Evolutionary conservation across 768 basidiomycete genomes (phyloP), one percentile per base, ranked within the genome.

Genomic region (Serendipita indica): DNA sequence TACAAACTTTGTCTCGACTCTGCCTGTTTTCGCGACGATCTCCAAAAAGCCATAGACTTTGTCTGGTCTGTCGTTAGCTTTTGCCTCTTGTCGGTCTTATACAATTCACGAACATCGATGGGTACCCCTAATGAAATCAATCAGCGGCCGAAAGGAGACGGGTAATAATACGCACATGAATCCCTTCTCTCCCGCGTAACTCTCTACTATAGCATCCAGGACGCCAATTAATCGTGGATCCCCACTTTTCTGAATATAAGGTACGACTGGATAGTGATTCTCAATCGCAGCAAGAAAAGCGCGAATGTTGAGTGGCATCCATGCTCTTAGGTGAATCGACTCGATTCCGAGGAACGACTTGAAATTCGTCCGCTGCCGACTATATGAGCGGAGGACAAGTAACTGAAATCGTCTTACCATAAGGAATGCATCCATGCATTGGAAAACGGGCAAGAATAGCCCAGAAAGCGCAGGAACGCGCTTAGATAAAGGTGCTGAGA

Each of bases 21-120:
- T 6, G 6, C 41, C 41, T n/a, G 41, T 43, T n/a, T 43, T 43
- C 16, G 41, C 41, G 18, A 43, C 41, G 6, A 43, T 43, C 16
- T 43, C 41, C 16, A 43, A n/a, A n/a, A 43, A 43, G n/a, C 41
- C 41, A n/a, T 43, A 43, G n/a, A 43, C 41, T n/a, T 43, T 43
- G 41, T 43, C 41, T 43, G 41, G 5, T 18, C 18, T 18, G 27
- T 7, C 7, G 6, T n/a, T n/a, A 43, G 41, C 27, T 43, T 18
- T n/a, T 7, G 16, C 41, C 41, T 7, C n/a, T n/a, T n/a, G n/a
- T 18, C 7, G 16, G 7, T 43, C 5, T 37, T 37, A 10, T 37
- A 5, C 41, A 43, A 6, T 18, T 7, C 6, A 43, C 41, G 16
- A 43, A 43, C 41, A 43, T 43, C 41, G 41, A n/a, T 43, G 41